Conservation (phyloP, 257 asterid species). For the Rauvolfia tetraphylla region DNA sequence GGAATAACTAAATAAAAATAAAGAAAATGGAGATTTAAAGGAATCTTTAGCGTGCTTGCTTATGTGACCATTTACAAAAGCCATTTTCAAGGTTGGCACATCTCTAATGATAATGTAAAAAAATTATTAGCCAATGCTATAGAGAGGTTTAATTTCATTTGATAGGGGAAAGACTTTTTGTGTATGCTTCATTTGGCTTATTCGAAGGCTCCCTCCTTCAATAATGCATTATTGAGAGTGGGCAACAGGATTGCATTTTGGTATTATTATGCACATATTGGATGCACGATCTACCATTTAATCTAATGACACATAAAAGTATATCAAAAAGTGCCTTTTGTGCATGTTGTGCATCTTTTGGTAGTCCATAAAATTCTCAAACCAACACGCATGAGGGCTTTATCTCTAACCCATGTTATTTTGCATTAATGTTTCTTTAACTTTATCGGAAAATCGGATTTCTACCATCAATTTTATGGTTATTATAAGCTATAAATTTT, state of each 20-base stretch:
- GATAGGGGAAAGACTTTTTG: neutral
- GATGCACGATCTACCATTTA: neutral
- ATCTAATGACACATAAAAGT: neutral
- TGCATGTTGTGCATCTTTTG: neutral
- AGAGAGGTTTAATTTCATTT: neutral
- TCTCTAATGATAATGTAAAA: neutral
- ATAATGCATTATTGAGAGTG: constrained; percentile 10
- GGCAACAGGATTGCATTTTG: neutral
- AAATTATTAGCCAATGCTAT: neutral
- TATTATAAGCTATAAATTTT: too few species aligned
- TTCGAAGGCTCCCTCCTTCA: neutral
- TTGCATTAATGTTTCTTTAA: too few species aligned
- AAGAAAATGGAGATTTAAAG: neutral
- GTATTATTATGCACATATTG: constrained; percentile 6
- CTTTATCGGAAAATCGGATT: too few species aligned
- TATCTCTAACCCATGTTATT: neutral
- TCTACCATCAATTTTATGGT: too few species aligned
- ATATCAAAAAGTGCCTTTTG: neutral
- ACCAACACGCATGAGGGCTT: neutral
- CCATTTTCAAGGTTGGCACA: neutral
- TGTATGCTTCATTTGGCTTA: neutral
- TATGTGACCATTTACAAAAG: neutral
- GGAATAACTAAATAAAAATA: neutral
- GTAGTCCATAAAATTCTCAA: too few species aligned
- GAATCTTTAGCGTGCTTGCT: neutral